Evolutionary conservation across 306 rosid genomes (phyloP).

Genomic region (Aeschynomene evenia): DNA sequence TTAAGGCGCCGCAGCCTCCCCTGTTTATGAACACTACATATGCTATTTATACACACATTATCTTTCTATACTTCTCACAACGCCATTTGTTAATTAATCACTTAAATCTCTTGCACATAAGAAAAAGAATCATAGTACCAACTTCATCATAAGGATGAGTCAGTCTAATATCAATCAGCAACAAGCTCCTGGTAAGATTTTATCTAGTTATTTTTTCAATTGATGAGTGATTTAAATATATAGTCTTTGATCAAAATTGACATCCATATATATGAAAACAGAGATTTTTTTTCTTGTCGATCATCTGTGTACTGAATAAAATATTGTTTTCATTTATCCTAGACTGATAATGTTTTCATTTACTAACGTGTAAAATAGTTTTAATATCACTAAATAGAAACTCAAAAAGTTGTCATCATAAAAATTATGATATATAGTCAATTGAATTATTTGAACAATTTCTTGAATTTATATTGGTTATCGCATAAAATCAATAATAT

Average conservation of each 20-base stretch:
- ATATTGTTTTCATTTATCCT: background rate
- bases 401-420: too few relatives aligned
- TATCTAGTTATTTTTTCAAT: background rate
- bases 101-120: background rate
- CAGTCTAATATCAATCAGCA: slow-evolving; percentile 37
- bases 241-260: background rate
- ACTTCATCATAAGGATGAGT: slow-evolving; percentile 28
- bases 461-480: too few relatives aligned
- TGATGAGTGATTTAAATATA: background rate
- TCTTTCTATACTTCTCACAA: background rate
- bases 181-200: slow-evolving; percentile 33
- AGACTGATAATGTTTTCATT: too few relatives aligned
- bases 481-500: too few relatives aligned
- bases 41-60: background rate
- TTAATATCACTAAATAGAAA: too few relatives aligned
- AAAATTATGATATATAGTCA: too few relatives aligned
- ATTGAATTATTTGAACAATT: too few relatives aligned
- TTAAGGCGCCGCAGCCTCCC: background rate
- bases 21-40: background rate
- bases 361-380: too few relatives aligned
- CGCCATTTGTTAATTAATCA: background rate
- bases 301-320: background rate
- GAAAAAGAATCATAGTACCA: background rate
- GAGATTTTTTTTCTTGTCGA: background rate
- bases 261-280: background rate